These are phyloP conservation scores for Trichomonas tenax DNA, from an alignment of 208 protist genomes.

Conservation along the genomic window DNA sequence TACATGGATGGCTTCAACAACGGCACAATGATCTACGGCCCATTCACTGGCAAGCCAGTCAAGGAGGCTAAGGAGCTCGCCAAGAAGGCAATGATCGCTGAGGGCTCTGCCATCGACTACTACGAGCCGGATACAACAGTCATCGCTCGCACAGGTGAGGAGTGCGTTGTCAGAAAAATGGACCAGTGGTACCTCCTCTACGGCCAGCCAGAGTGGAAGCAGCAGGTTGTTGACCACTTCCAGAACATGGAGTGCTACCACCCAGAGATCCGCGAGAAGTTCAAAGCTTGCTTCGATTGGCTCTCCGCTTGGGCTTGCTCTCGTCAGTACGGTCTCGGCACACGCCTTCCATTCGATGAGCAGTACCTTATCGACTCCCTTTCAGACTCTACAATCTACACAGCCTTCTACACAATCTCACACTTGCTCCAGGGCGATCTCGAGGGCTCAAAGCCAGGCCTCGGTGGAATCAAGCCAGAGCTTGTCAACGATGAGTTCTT, in stretches of 20 bases:
- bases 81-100: conserved; percentile 33
- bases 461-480: neutral
- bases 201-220: conserved; percentile 83
- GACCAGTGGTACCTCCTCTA: conserved; percentile 96
- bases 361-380: conserved; percentile 97
- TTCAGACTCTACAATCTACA: conserved; percentile 99
- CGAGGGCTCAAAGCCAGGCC: neutral
- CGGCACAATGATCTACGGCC: conserved; percentile 66
- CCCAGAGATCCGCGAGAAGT: conserved; percentile 64
- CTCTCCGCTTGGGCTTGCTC: conserved; percentile 97
- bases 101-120: conserved; percentile 41
- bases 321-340: conserved; percentile 94
- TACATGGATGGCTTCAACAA: conserved; percentile 96
- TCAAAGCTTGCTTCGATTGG: conserved; percentile 81
- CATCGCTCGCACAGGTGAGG: conserved; percentile 89
- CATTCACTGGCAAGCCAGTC: conserved; percentile 52
- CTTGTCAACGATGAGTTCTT: neutral
- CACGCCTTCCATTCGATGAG: conserved; percentile 79
- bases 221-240: conserved; percentile 59
- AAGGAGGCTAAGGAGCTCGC: conserved; percentile 66
- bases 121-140: conserved; percentile 84
- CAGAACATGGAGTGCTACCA: conserved; percentile 72
- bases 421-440: conserved; percentile 48
- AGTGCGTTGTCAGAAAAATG: conserved; percentile 91
- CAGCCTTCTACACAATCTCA: conserved; percentile 98